These are phyloP conservation scores for Aspergillus terreus DNA, from an alignment of 2,329 filamentous ascomycete genomes.

Conservation along the genomic window DNA sequence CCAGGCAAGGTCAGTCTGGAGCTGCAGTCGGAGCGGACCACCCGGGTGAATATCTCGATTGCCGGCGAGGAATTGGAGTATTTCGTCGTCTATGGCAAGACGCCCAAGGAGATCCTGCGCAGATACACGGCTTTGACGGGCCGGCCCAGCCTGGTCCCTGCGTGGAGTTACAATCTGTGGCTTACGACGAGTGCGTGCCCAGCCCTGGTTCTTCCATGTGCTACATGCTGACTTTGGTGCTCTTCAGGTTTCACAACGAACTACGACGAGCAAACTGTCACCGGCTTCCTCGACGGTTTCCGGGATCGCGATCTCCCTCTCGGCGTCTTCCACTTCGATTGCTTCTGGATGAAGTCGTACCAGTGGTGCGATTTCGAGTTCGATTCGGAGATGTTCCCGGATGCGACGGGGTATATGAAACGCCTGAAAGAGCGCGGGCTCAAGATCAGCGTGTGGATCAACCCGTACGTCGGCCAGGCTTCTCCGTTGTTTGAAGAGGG, in stretches of 20 bases:
- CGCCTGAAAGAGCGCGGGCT: slow-evolving; percentile 62
- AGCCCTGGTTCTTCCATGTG: neutral
- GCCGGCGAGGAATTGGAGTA: slow-evolving; percentile 68
- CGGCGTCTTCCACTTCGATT: slow-evolving; percentile 72
- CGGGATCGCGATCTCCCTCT: slow-evolving; percentile 61
- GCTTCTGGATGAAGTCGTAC: slow-evolving; percentile 74
- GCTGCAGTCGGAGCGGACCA: slow-evolving; percentile 70
- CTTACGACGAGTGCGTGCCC: slow-evolving; percentile 55
- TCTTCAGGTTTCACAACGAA: slow-evolving; percentile 62
- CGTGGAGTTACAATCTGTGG: slow-evolving; percentile 75
- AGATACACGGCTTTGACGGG: slow-evolving; percentile 67
- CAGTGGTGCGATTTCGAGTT: slow-evolving; percentile 74
- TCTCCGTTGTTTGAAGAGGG: slow-evolving; percentile 62
- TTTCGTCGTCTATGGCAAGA: slow-evolving; percentile 68
- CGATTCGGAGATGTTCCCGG: slow-evolving; percentile 64
- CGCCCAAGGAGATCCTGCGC: slow-evolving; percentile 67
- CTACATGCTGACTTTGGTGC: neutral
- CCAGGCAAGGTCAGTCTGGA: slow-evolving; percentile 68
- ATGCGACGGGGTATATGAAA: slow-evolving; percentile 61
- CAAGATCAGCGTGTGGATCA: slow-evolving; percentile 73
- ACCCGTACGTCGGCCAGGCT: slow-evolving; percentile 69
- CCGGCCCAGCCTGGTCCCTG: slow-evolving; percentile 60
- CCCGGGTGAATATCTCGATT: slow-evolving; percentile 65
- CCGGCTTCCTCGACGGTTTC: slow-evolving; percentile 65
- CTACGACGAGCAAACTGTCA: slow-evolving; percentile 68